phyloP scores from a whole-genome alignment of 441 rosid genomes.

The Daphne laureola region DNA sequence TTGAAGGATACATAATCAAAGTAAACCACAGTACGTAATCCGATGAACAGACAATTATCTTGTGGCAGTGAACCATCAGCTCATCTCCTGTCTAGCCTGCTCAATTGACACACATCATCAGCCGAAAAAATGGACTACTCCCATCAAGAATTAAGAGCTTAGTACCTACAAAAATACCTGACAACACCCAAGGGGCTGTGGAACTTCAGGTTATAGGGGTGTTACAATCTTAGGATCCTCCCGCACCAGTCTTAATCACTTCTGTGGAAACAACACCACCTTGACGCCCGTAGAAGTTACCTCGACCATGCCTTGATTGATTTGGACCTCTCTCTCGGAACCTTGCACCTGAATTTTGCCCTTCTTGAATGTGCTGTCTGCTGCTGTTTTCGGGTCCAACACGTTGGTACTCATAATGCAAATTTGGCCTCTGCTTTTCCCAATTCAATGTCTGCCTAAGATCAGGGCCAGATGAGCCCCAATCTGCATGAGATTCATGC shows the following conservation, averaged over 20 bases:
- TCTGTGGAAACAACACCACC: slow-evolving; percentile 37
- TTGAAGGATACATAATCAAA: slow-evolving; percentile 17
- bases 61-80: slow-evolving; percentile 17
- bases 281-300: slow-evolving; percentile 39
- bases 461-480: slow-evolving; percentile 60
- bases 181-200: slow-evolving; percentile 8
- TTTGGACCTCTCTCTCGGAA: slow-evolving; percentile 63
- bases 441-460: slow-evolving; percentile 36
- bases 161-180: slow-evolving; percentile 30
- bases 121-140: slow-evolving; percentile 11
- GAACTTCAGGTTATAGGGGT: slow-evolving; percentile 17
- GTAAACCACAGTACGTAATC: slow-evolving; percentile 21
- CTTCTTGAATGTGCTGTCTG: slow-evolving; percentile 35
- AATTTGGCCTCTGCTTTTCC: slow-evolving; percentile 53
- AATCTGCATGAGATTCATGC: slow-evolving; percentile 58
- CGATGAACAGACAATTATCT: slow-evolving; percentile 10
- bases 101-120: slow-evolving; percentile 26
- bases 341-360: slow-evolving; percentile 40
- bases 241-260: slow-evolving; percentile 32
- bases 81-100: slow-evolving; percentile 31
- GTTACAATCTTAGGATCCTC: slow-evolving; percentile 13
- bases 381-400: slow-evolving; percentile 48
- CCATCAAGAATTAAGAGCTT: slow-evolving; percentile 18
- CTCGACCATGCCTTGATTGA: slow-evolving; percentile 58
- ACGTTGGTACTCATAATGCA: slow-evolving; percentile 79